Evolutionary conservation across 495 filamentous ascomycete genomes (phyloP), one percentile per base, ranked within the genome.

Genomic region (Bryoglossum gracile): DNA sequence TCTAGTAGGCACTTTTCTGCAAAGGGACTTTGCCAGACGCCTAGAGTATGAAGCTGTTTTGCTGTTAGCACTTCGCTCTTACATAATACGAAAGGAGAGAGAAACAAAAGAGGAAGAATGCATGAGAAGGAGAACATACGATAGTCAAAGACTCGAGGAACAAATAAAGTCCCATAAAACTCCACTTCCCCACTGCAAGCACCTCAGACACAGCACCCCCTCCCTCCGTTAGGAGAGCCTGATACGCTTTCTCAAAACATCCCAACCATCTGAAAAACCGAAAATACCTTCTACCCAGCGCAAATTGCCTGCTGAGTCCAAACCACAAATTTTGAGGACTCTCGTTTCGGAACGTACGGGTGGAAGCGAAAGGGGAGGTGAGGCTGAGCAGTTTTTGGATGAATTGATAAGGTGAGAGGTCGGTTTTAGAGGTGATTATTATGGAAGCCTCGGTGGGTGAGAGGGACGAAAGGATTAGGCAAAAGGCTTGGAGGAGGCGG

Each of bases 211-310:
- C 13, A 36, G 6, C 5, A 9, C 18, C 34, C 9, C 18, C 34
- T 41, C 47, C 19, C 4, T 18, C n/a, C 22, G 40, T 19, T 21
- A 9, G 28, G 16, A 46, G 38, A 14, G 9, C 6, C 4, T 38
- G 22, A 32, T 65, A 70, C 1, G 76, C 78, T 4, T 65, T 62
- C 28, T 65, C 40, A 55, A 86, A 83, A n/a, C 64, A 67, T 10
- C 78, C 80, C 3, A 84, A 63, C 60, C 81, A 83, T 25, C 75
- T 73, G 54, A 82, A 83, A 47, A 81, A 65, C 19, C 82, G 72
- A 60, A 86, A 71, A 62, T 68, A 81, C 6, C 80, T 69, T 19
- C 82, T 64, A 8, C 70, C 74, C n/a, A n/a, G n/a, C n/a, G 55
- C 59, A 21, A 59, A 54, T 19, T 58, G 45, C n/a, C 24, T 24